phyloP scores from a whole-genome alignment of 305 asterid genomes.

The Coffea humblotiana region DNA sequence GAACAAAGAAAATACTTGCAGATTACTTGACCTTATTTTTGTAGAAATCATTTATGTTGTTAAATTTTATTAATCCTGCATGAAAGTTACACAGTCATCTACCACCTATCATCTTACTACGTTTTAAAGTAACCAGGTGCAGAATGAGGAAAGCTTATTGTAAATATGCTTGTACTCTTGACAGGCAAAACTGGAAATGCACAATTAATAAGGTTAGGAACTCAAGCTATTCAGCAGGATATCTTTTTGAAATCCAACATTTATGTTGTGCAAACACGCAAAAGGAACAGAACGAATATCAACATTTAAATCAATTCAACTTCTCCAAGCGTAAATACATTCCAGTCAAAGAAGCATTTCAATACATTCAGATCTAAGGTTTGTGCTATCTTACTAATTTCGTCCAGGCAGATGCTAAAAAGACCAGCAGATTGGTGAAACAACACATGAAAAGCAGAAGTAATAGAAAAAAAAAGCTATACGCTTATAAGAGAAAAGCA shows the following conservation, averaged over 20 bases:
- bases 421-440: background rate
- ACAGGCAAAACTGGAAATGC: background rate
- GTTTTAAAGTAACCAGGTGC: background rate
- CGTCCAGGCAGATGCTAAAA: background rate
- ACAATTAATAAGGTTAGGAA: background rate
- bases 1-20: background rate
- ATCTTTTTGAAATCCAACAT: background rate
- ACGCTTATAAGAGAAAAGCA: slow-evolving; percentile 4
- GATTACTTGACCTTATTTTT: background rate
- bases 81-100: background rate
- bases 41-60: background rate
- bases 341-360: background rate
- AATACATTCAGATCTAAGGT: background rate
- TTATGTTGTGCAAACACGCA: background rate
- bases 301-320: background rate
- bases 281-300: background rate
- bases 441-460: slow-evolving; percentile 5
- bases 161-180: background rate
- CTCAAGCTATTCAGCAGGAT: background rate
- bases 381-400: slow-evolving; percentile 6
- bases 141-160: background rate
- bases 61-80: background rate
- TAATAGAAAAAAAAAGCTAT: slow-evolving; percentile 11
- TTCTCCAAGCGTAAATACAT: background rate
- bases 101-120: background rate